phyloP scores from a whole-genome alignment of 139 green algal genomes.

The Parachlorella kessleri region DNA sequence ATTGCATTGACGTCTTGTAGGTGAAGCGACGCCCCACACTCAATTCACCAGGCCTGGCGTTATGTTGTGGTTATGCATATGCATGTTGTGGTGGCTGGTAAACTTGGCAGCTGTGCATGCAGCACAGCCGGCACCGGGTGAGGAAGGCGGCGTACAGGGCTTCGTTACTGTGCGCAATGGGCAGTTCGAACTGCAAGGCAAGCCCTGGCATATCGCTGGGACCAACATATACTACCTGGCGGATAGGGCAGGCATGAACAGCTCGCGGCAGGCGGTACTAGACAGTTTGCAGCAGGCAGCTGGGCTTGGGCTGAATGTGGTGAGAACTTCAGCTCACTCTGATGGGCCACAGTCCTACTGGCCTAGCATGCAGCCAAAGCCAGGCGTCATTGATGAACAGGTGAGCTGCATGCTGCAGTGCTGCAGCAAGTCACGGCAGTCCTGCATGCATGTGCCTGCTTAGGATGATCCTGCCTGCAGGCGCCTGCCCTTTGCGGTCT shows the following conservation, averaged over 20 bases:
- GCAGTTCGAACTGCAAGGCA: neutral
- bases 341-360: too few relatives aligned
- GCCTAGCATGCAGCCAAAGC: neutral
- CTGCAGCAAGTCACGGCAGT: too few relatives aligned
- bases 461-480: neutral
- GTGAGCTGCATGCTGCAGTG: neutral
- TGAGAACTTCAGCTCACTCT: too few relatives aligned
- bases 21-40: too few relatives aligned
- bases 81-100: too few relatives aligned
- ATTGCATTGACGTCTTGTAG: too few relatives aligned
- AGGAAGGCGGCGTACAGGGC: too few relatives aligned
- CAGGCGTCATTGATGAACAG: neutral
- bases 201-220: neutral
- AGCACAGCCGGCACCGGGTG: too few relatives aligned
- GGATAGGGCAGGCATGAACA: neutral
- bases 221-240: constrained; percentile 5
- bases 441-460: neutral
- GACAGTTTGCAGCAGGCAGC: neutral
- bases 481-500: neutral
- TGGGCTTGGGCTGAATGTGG: neutral
- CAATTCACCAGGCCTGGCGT: too few relatives aligned
- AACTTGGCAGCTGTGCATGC: too few relatives aligned
- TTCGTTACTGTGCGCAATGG: neutral
- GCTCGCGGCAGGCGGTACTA: neutral
- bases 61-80: too few relatives aligned